Evolutionary conservation across 2,329 filamentous ascomycete species (phyloP), one percentile per base, ranked within the genome.

Genomic region (Intubia oerlemansii): DNA sequence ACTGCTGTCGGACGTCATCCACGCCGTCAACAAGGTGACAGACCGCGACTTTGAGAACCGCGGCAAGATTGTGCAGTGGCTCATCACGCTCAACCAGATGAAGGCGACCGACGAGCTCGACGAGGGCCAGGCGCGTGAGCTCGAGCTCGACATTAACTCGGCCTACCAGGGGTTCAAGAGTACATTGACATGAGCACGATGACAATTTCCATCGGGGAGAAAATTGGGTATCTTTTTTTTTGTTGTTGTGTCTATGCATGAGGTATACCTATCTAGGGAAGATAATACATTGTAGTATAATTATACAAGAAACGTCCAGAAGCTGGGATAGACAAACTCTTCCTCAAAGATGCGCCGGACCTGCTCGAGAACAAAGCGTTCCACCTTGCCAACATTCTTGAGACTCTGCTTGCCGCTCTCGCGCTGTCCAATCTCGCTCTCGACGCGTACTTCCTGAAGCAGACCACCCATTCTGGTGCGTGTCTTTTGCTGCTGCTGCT

Each of bases 301-400:
- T 43, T 51, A 92, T 25, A 95, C 74, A 42, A 98, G 55, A 49
- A 95, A 93, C 1, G 85, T 95, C 84, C 85, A 95, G 51, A 90
- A 95, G 50, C 84, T 93, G 25, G 88, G 88, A 53, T 91, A 95
- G 36, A 95, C 84, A 53, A 95, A 88, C 49, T 98, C 88, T 46
- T 95, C 88, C 52, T 98, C 88, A 44, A 98, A 95, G 41, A 98
- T 95, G 44, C 82, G 68, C 46, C 85, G 71, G 36, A 98, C 88
- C 52, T 95, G 85, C 48, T 95, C 85, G 34, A 98, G 60, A 32
- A 98, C 81, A 48, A 98, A 98, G 42, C 81, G 77, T 56, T 98
- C 88, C 33, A 98, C 88, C 59, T 98, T 98, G 34, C 88, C 85
- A 28, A 98, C 85, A 48, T 98, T 98, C 60, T 93, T 95, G 34